Conservation (phyloP, 2,329 filamentous ascomycete species). For the Aspergillus fischeri region DNA sequence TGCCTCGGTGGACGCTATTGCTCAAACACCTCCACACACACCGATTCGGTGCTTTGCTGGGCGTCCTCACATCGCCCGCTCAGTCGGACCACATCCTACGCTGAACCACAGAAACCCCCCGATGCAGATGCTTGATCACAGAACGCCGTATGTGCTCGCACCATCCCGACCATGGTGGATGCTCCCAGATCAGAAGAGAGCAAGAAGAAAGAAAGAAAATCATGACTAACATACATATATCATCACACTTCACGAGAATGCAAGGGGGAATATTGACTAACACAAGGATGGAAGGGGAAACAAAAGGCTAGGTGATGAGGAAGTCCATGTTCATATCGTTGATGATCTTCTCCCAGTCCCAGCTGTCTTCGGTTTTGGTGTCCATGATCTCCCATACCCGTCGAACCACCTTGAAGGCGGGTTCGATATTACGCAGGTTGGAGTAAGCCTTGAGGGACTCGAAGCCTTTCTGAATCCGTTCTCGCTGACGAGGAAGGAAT, state of each 20-base stretch:
- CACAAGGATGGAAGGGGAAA: neutral
- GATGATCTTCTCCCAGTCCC: conserved; percentile 63
- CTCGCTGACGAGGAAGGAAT: conserved; percentile 52
- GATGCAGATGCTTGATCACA: neutral
- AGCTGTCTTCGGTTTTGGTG: conserved; percentile 51
- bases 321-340: conserved; percentile 58
- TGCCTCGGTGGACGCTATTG: neutral
- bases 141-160: neutral
- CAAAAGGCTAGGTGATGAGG: conserved; percentile 49
- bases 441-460: conserved; percentile 53
- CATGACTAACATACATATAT: neutral
- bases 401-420: conserved; percentile 53
- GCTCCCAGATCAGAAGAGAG: neutral
- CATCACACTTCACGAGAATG: neutral
- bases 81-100: neutral
- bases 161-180: neutral
- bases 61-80: neutral
- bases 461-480: conserved; percentile 53
- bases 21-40: neutral
- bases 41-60: neutral
- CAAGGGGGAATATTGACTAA: conserved; percentile 3
- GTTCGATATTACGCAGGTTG: conserved; percentile 55
- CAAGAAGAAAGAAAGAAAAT: neutral
- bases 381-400: conserved; percentile 60
- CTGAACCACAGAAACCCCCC: neutral